Conservation (phyloP, 495 filamentous ascomycete species). For the Penicillium waksmanii region DNA sequence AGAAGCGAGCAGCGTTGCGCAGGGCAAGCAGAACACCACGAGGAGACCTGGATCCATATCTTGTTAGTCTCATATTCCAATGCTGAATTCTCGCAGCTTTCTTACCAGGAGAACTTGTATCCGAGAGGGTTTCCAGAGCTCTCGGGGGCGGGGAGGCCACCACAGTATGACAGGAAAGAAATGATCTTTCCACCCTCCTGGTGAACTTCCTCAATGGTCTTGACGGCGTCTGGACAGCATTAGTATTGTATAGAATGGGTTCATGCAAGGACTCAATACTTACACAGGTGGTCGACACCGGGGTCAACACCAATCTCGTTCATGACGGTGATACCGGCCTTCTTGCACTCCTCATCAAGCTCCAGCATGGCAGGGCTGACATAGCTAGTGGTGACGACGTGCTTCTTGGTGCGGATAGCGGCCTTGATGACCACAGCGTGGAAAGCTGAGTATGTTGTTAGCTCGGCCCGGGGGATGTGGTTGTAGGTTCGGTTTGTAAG, state of each 20-base stretch:
- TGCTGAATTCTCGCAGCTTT: slow-evolving; percentile 30
- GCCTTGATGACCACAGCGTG: slow-evolving; percentile 90
- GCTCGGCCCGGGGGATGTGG: not conserved
- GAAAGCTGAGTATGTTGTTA: slow-evolving; percentile 48
- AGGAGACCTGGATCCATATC: slow-evolving; percentile 40
- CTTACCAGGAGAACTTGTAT: slow-evolving; percentile 91
- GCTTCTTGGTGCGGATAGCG: slow-evolving; percentile 90
- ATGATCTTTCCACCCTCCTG: slow-evolving; percentile 82
- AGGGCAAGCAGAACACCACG: slow-evolving; percentile 88
- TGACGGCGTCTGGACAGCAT: slow-evolving; percentile 64
- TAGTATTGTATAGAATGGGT: slow-evolving; percentile 41
- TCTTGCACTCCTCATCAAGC: slow-evolving; percentile 80
- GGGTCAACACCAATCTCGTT: slow-evolving; percentile 88
- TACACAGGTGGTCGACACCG: slow-evolving; percentile 34
- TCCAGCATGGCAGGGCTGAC: slow-evolving; percentile 91
- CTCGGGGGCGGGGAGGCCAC: slow-evolving; percentile 84
- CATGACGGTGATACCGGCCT: slow-evolving; percentile 95
- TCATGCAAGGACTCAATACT: slow-evolving; percentile 33
- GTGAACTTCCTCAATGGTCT: slow-evolving; percentile 82
- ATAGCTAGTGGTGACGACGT: slow-evolving; percentile 97
- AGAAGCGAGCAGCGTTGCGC: slow-evolving; percentile 83
- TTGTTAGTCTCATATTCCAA: slow-evolving; percentile 1
- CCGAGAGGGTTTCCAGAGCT: slow-evolving; percentile 87
- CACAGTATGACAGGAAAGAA: slow-evolving; percentile 85
- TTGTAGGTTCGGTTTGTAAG: not conserved